Conservation (phyloP, 441 rosid genomes). For the Erodium texanum region DNA sequence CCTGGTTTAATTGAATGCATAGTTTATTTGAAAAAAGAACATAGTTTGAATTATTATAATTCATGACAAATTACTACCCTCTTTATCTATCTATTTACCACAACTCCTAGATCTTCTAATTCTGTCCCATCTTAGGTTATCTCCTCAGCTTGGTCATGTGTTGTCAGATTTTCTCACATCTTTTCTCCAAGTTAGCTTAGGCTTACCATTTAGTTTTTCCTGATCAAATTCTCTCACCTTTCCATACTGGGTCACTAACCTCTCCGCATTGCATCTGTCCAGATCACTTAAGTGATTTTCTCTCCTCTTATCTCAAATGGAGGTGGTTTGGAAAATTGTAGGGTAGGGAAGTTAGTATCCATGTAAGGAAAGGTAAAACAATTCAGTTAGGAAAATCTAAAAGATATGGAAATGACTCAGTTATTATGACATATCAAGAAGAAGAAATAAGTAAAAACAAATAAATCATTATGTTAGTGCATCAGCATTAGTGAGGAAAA, state of each 20-base stretch:
- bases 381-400: neutral
- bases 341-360: neutral
- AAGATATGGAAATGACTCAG: neutral
- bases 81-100: neutral
- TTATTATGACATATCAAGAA: neutral
- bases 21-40: constrained; percentile 5
- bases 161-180: neutral
- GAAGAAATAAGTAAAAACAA: neutral
- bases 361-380: neutral
- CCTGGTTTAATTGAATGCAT: constrained; percentile 13
- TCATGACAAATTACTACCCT: neutral
- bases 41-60: neutral
- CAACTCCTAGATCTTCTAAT: neutral
- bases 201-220: neutral
- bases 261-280: neutral
- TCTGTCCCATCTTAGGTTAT: neutral
- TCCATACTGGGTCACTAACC: neutral
- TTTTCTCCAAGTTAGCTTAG: neutral
- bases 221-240: neutral
- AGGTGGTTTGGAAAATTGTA: neutral
- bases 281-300: neutral
- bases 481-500: neutral
- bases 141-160: neutral
- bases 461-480: neutral
- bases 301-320: neutral